Evolutionary conservation across 2,329 filamentous ascomycete species (phyloP).

Genomic region (Aureobasidium leucospermi): DNA sequence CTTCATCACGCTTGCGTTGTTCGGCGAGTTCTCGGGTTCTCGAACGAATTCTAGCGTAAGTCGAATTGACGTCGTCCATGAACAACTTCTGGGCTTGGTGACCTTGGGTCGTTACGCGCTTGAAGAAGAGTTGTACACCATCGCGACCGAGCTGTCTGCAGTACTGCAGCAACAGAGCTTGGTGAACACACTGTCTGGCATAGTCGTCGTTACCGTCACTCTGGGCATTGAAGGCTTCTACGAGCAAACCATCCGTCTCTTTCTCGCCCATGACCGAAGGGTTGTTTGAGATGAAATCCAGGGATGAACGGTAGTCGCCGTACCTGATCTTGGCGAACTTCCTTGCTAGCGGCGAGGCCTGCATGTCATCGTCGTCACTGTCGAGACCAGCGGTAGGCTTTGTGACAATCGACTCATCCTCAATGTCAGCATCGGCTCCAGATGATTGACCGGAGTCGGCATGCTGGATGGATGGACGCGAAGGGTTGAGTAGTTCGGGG

Average conservation of each 20-base stretch:
- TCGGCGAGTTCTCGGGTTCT: constrained; percentile 67
- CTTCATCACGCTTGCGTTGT: constrained; percentile 42
- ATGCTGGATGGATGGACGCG: constrained; percentile 30
- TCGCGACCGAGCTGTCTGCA: constrained; percentile 83
- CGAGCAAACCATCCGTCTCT: constrained; percentile 83
- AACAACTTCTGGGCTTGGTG: constrained; percentile 91
- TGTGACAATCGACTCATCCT: constrained; percentile 40
- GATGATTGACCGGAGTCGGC: constrained; percentile 43
- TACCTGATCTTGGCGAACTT: constrained; percentile 72
- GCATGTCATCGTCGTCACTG: constrained; percentile 64
- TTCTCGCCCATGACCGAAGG: constrained; percentile 72
- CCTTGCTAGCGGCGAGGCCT: constrained; percentile 70
- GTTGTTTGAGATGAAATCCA: constrained; percentile 72
- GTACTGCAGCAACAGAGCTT: constrained; percentile 87
- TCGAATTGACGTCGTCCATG: constrained; percentile 83
- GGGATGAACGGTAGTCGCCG: constrained; percentile 64
- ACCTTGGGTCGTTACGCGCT: constrained; percentile 79
- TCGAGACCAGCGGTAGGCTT: constrained; percentile 38
- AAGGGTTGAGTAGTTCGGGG: constrained; percentile 60
- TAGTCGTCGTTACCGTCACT: constrained; percentile 55
- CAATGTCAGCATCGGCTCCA: constrained; percentile 55
- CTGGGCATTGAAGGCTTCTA: constrained; percentile 85
- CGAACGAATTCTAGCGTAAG: constrained; percentile 72
- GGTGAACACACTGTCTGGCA: constrained; percentile 76
- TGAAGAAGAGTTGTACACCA: constrained; percentile 89